phyloP scores from a whole-genome alignment of 768 basidiomycete species.

The Chalciporus pseudorubinellus region DNA sequence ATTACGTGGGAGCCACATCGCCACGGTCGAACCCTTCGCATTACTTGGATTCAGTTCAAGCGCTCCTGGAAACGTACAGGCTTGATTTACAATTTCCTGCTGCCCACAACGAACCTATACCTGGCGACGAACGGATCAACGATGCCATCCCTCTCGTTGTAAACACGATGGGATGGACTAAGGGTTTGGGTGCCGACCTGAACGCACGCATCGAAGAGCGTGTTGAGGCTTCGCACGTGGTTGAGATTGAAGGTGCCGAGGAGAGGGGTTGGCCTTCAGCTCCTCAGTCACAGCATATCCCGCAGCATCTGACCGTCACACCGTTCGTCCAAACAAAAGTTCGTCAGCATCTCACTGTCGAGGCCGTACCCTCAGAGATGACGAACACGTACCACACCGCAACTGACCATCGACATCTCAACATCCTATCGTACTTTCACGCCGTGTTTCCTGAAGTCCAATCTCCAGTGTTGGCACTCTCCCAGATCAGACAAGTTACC shows the following conservation, averaged over 20 bases:
- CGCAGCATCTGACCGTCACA: neutral
- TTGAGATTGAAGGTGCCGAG: slow-evolving; percentile 22
- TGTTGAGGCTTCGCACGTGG: slow-evolving; percentile 46
- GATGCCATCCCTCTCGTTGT: slow-evolving; percentile 79
- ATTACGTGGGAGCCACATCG: slow-evolving; percentile 78
- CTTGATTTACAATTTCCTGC: slow-evolving; percentile 61
- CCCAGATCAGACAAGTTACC: slow-evolving; percentile 27
- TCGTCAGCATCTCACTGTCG: slow-evolving; percentile 24
- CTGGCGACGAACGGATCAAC: slow-evolving; percentile 39
- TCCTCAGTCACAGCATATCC: slow-evolving; percentile 5
- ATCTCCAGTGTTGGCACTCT: slow-evolving; percentile 14
- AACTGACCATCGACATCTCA: slow-evolving; percentile 68
- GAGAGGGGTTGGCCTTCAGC: slow-evolving; percentile 22
- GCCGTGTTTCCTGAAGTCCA: slow-evolving; percentile 37
- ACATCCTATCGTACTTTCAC: slow-evolving; percentile 79
- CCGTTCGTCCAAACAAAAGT: slow-evolving; percentile 1
- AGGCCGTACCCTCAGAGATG: slow-evolving; percentile 42
- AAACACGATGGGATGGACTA: slow-evolving; percentile 97
- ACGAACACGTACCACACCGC: slow-evolving; percentile 33
- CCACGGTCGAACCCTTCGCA: slow-evolving; percentile 74
- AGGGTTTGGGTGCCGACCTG: slow-evolving; percentile 87
- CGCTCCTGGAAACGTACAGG: slow-evolving; percentile 64
- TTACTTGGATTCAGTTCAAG: slow-evolving; percentile 68
- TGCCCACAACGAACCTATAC: slow-evolving; percentile 27
- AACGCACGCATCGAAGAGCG: slow-evolving; percentile 65